Base-by-base conservation (phyloP, 345 rosid genomes). In the Theobroma cacao region DNA sequence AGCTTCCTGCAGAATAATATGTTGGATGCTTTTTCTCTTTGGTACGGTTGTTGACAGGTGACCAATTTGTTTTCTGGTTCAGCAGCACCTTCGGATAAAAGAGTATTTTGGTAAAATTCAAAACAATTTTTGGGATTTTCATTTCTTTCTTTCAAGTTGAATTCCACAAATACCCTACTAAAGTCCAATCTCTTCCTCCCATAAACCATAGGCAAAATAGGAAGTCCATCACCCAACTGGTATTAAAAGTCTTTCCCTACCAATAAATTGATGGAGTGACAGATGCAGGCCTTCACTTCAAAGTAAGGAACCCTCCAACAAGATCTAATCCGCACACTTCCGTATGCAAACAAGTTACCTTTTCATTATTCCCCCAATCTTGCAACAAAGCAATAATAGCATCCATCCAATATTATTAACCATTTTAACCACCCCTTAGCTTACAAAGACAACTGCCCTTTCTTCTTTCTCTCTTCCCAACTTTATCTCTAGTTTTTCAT, bases 221-320 rank as follows among this genome's bases (percentile, higher is more conserved):
- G 61, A 76, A 83, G 53, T 79, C 26, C 34, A 14, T 5, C 1
- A 48, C 40, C 40, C 17, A 13, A 30, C 18, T 1, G 20, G 22
- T 50, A 4, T 22, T 3, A 71, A 53, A 61, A 60, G 33, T 22
- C 71, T 24, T 26, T 52, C 60, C 74, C 9, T 2, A 18, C 66
- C 63, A 65, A 56, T 59, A 43, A 9, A 17, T 28, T 40, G 28
- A 59, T 14, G 41, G 18, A 50, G 24, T 77, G 80, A 72, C 84
- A 80, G 48, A 17, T 82, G 80, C 55, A 79, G 72, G 43, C 80
- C 89, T 85, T 88, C 80, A 81, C 69, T 83, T 82, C 85, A 69
- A 88, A 85, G 87, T 12, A 90, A 87, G 85, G 85, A 84, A 86
- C 69, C 60, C 56, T 72, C 75, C 69, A 50, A 55, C 18, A 50